Base-by-base conservation (phyloP, 352 stramenopile species). In the Phytopythium delawarense region DNA sequence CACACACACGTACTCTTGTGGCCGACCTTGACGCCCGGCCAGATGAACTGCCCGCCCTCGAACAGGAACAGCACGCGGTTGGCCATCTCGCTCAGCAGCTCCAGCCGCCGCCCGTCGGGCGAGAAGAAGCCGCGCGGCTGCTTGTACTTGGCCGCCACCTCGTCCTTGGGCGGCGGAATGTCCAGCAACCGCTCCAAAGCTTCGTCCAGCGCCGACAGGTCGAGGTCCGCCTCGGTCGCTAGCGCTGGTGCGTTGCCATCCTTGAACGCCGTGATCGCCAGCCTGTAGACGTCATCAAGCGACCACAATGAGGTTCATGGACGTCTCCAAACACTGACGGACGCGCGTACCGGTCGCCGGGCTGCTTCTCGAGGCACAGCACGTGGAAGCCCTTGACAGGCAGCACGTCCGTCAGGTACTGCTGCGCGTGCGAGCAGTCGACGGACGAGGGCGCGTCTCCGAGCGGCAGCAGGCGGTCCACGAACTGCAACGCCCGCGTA, bases 1-100 rank as follows among this genome's bases (percentile, higher is more conserved):
- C n/a, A n/a, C n/a, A n/a, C n/a, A n/a, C n/a, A 46, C 69, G 54
- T 42, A 87, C 81, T 83, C 64, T 87, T 86, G 69, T 89, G 78
- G 53, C 80, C 80, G 50, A 91, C 70, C 28, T 69, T 65, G 59
- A 89, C 66, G 2, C 79, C 83, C n/a, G 83, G 83, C 79, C 83
- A 92, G 59, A 90, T 83, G 62, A 92, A 90, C 55, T 89, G 79
- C 0, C 79, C 83, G 44, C 83, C 79, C 65, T 92, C 83, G 55
- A 92, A 88, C 23, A 92, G 60, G 56, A 83, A 92, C 37, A 89
- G 77, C 52, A 89, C 57, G n/a, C 52, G 62, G 61, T 81, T 73
- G n/a, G 63, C 60, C 53, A 89, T 65, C 20, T 63, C 65, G 42
- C 60, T 71, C n/a, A 86, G 61, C 18, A 63, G 52, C 20, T 76